Evolutionary conservation across 1,284 basidiomycete species (phyloP).

Genomic region (Puccinia coronata): DNA sequence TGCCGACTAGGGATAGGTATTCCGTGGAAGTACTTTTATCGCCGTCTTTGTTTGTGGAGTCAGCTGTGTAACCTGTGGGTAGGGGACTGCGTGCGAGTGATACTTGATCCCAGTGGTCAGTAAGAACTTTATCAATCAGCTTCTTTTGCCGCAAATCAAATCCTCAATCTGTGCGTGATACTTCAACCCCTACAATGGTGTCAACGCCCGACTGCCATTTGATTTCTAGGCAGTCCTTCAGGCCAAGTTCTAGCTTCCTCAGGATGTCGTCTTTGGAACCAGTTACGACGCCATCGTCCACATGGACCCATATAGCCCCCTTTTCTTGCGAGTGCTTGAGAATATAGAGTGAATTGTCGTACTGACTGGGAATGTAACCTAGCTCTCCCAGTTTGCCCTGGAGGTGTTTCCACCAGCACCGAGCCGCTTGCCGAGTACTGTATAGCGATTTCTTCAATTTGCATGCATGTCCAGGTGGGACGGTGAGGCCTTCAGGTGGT

Average conservation of each 20-base stretch:
- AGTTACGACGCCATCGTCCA: neutral
- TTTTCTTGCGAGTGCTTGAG: neutral
- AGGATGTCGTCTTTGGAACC: neutral
- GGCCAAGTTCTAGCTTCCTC: neutral
- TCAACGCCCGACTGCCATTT: neutral
- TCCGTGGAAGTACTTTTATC: neutral
- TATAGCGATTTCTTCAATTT: too few species aligned
- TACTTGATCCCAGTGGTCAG: neutral
- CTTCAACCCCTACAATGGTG: constrained; percentile 3
- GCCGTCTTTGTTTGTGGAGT: neutral
- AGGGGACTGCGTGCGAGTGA: too few species aligned
- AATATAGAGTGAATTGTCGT: constrained; percentile 1
- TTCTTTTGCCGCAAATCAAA: neutral
- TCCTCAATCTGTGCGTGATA: neutral
- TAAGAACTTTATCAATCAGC: neutral
- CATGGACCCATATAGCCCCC: constrained; percentile 3
- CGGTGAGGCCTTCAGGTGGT: too few species aligned
- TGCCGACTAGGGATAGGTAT: neutral
- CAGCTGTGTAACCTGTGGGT: too few species aligned
- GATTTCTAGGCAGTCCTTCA: constrained; percentile 6
- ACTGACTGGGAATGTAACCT: constrained; percentile 10
- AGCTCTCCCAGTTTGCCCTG: neutral
- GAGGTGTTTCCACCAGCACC: too few species aligned
- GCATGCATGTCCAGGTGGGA: too few species aligned
- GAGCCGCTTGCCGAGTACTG: too few species aligned